Percentiles rank a stretch among this genome's conserved stretches.
Evolutionary conservation across 495 filamentous ascomycete species (phyloP).

Genomic region (Cercophora sp.): DNA sequence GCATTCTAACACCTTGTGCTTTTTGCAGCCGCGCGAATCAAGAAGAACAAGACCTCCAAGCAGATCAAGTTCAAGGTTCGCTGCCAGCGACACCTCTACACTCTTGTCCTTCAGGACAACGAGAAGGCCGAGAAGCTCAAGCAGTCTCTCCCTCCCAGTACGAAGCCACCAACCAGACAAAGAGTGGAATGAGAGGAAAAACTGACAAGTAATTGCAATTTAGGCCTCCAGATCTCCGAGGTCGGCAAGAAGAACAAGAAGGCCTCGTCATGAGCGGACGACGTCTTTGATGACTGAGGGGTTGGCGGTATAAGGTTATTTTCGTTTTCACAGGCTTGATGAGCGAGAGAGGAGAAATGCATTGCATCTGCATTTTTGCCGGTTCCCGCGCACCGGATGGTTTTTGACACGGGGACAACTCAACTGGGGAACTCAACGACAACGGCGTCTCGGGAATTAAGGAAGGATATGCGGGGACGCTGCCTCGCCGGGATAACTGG

Average conservation of each 20-base stretch:
- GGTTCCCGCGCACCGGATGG: slow-evolving; percentile 5
- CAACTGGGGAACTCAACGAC: no score
- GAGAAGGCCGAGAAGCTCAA: slow-evolving; percentile 99
- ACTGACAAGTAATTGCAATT: slow-evolving; percentile 17
- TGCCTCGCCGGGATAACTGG: no score
- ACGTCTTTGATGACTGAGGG: no score
- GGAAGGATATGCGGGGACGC: slow-evolving; percentile 3
- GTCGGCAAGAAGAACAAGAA: slow-evolving; percentile 48
- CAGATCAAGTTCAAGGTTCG: slow-evolving; percentile 99
- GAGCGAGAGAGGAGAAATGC: slow-evolving; percentile 1
- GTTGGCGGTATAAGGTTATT: no score
- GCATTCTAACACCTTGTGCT: slow-evolving; percentile 42
- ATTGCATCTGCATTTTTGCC: slow-evolving; percentile 15
- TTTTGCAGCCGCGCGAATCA: slow-evolving; percentile 82
- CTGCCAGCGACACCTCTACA: slow-evolving; percentile 91
- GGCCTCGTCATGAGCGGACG: slow-evolving; percentile 35
- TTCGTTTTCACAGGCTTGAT: neutral
- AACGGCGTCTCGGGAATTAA: slow-evolving; percentile 14
- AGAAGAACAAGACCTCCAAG: slow-evolving; percentile 81
- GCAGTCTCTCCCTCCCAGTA: slow-evolving; percentile 96
- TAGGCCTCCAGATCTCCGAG: slow-evolving; percentile 47
- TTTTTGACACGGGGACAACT: slow-evolving; percentile 3
- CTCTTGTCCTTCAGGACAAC: slow-evolving; percentile 90
- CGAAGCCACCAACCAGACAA: slow-evolving; percentile 29
- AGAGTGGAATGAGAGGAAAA: no score